phyloP scores from a whole-genome alignment of 352 stramenopile species.

The Thalassiosira livingstoniorum region DNA sequence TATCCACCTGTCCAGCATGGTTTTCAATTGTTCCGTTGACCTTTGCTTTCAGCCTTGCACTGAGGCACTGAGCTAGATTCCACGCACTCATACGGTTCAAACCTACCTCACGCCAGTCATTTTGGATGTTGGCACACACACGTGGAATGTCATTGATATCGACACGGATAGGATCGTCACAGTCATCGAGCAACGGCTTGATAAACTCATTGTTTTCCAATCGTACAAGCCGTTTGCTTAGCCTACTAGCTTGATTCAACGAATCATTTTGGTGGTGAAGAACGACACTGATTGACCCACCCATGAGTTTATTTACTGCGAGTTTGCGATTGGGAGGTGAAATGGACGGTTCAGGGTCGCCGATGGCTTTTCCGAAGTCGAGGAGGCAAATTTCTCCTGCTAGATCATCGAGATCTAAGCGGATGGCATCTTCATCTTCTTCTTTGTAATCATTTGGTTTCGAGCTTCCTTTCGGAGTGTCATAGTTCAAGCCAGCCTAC shows the following conservation, averaged over 20 bases:
- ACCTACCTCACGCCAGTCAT: slow-evolving; percentile 65
- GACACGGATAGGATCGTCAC: slow-evolving; percentile 58
- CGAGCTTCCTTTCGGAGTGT: slow-evolving; percentile 36
- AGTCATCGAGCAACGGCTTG: slow-evolving; percentile 63
- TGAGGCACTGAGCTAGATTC: slow-evolving; percentile 69
- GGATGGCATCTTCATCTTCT: slow-evolving; percentile 57
- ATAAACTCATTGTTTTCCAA: slow-evolving; percentile 71
- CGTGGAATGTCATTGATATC: slow-evolving; percentile 79
- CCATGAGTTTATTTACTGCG: slow-evolving; percentile 65
- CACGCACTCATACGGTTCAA: slow-evolving; percentile 80
- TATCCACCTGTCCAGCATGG: slow-evolving; percentile 63
- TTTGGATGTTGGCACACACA: slow-evolving; percentile 72
- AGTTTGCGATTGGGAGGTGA: slow-evolving; percentile 68
- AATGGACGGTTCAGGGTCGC: slow-evolving; percentile 38
- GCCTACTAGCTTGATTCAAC: slow-evolving; percentile 13
- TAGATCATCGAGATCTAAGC: slow-evolving; percentile 81
- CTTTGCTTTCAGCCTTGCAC: slow-evolving; percentile 49
- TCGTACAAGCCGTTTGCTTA: slow-evolving; percentile 28
- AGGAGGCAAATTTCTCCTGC: slow-evolving; percentile 81
- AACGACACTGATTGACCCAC: slow-evolving; percentile 53
- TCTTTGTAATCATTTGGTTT: slow-evolving; percentile 6
- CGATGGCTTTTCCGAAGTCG: slow-evolving; percentile 63
- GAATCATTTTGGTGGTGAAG: slow-evolving; percentile 56
- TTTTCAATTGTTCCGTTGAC: slow-evolving; percentile 53
- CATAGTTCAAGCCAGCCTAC: slow-evolving; percentile 66